A percentile compares a stretch with the other conserved stretches of the same genome.
Conservation (phyloP, 768 basidiomycete species). For the Gautieria morchelliformis region DNA sequence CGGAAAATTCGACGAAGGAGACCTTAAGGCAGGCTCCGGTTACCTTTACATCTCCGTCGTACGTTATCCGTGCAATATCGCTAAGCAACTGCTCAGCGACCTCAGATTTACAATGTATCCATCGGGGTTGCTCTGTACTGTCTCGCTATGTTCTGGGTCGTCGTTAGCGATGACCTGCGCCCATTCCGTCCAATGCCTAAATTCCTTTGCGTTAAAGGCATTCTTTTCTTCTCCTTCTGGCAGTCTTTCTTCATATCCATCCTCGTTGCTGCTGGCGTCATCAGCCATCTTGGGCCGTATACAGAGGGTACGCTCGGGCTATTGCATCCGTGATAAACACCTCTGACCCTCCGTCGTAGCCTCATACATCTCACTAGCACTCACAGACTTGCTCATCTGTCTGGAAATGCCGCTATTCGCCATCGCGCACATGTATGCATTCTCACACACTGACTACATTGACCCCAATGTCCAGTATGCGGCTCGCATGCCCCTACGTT, state of each 20-base stretch:
- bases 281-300: conserved; percentile 78
- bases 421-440: conserved; percentile 90
- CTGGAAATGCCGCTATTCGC: conserved; percentile 98
- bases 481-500: conserved; percentile 82
- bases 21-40: conserved; percentile 74
- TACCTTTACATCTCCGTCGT: conserved; percentile 87
- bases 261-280: conserved; percentile 73
- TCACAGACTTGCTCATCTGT: conserved; percentile 88
- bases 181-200: conserved; percentile 94
- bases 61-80: conserved; percentile 21
- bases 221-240: conserved; percentile 99
- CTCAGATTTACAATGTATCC: conserved; percentile 54
- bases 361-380: conserved; percentile 72
- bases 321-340: not conserved
- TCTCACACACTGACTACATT: conserved; percentile 83
- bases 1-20: conserved; percentile 85
- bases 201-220: conserved; percentile 97
- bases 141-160: conserved; percentile 95
- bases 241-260: conserved; percentile 81
- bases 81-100: not conserved
- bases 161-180: conserved; percentile 78
- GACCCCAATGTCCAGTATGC: conserved; percentile 52
- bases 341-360: not conserved
- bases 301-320: conserved; percentile 52
- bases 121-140: conserved; percentile 81